phyloP scores from a whole-genome alignment of 345 rosid genomes.

The Cochlearia excelsa region DNA sequence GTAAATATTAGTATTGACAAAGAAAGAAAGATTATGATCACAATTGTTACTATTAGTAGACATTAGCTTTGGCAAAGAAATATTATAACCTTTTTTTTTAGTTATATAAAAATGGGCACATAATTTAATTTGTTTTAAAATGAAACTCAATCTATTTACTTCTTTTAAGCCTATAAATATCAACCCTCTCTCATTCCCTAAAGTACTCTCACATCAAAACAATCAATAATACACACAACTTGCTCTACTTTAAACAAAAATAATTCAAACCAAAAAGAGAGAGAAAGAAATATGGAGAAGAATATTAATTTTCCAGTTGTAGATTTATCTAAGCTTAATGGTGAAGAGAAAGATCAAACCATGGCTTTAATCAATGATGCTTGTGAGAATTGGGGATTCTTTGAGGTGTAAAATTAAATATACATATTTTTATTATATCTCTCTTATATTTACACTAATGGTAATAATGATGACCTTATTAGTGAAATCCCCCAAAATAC shows the following conservation, averaged over 20 bases:
- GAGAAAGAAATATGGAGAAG: constrained; percentile 32
- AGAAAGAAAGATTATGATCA: no score
- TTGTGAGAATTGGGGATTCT: constrained; percentile 99
- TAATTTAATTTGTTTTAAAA: background rate
- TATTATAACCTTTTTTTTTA: background rate
- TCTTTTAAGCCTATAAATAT: constrained; percentile 58
- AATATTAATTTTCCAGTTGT: constrained; percentile 59
- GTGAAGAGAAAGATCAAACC: constrained; percentile 57
- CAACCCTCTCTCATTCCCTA: constrained; percentile 20
- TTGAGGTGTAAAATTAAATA: constrained; percentile 55
- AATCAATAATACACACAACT: constrained; percentile 26
- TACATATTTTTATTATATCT: background rate
- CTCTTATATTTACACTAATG: background rate
- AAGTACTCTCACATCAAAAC: constrained; percentile 26
- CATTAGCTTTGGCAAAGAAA: no score
- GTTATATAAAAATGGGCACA: no score
- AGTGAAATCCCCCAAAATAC: no score
- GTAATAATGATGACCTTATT: no score
- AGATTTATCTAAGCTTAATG: constrained; percentile 58
- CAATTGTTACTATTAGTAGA: no score
- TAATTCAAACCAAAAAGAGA: constrained; percentile 8
- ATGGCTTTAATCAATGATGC: constrained; percentile 87
- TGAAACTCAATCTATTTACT: constrained; percentile 12
- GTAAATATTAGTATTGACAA: no score
- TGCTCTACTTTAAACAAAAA: constrained; percentile 15